Evolutionary conservation across 2,329 filamentous ascomycete species (phyloP).

Genomic region (Aspergillus amoenus): DNA sequence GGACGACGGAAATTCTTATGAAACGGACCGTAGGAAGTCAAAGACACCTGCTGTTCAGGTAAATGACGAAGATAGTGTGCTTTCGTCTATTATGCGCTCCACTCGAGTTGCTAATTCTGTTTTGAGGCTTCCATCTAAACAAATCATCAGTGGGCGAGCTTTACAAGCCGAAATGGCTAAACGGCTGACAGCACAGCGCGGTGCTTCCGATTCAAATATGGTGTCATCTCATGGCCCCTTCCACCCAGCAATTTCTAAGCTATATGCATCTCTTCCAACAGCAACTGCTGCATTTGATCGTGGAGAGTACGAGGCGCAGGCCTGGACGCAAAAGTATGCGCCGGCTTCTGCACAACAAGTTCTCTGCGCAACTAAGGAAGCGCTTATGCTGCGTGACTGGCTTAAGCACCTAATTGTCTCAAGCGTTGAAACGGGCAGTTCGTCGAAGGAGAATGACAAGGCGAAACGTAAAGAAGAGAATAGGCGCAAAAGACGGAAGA

Average conservation of each 20-base stretch:
- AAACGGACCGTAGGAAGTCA: conserved; percentile 36
- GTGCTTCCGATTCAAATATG: not conserved
- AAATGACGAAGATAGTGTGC: conserved; percentile 33
- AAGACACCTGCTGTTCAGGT: conserved; percentile 36
- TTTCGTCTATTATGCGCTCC: conserved; percentile 13
- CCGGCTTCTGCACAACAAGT: conserved; percentile 69
- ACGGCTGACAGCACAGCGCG: conserved; percentile 27
- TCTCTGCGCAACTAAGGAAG: conserved; percentile 72
- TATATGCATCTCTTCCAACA: conserved; percentile 61
- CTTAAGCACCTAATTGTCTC: conserved; percentile 72
- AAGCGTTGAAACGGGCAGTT: conserved; percentile 65
- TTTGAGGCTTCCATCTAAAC: conserved; percentile 30
- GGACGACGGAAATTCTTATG: not conserved
- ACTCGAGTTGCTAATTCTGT: not conserved
- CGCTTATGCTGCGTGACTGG: conserved; percentile 74
- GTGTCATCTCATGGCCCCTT: conserved; percentile 8
- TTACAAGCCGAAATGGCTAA: conserved; percentile 29
- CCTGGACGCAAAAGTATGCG: conserved; percentile 85
- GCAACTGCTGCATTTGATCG: conserved; percentile 77
- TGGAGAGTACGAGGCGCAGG: conserved; percentile 68
- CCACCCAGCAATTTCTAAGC: conserved; percentile 60
- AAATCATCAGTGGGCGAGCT: conserved; percentile 29
- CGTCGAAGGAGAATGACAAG: conserved; percentile 28
- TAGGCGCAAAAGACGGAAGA: conserved; percentile 63
- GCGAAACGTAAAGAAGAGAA: conserved; percentile 26